A percentile compares a stretch with the other conserved stretches of the same genome.
Conservation (phyloP, 495 filamentous ascomycete species). For the Penicillium crystallinum region DNA sequence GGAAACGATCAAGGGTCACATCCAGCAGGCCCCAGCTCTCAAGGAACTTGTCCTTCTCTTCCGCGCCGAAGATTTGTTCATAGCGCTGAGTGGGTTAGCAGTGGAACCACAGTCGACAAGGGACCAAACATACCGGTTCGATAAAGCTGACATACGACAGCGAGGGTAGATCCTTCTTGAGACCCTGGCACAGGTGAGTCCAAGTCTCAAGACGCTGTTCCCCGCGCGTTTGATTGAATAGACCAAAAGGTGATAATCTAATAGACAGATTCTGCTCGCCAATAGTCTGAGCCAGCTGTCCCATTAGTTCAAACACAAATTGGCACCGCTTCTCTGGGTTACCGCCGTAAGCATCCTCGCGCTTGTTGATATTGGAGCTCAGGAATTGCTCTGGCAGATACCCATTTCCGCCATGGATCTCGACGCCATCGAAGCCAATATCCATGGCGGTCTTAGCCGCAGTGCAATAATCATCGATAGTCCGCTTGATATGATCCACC, state of each 20-base stretch:
- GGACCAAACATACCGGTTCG: conserved; percentile 37
- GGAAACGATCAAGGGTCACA: conserved; percentile 34
- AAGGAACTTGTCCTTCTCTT: conserved; percentile 43
- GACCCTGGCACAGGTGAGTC: conserved; percentile 41
- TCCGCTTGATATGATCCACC: conserved; percentile 37
- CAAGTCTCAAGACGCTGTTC: conserved; percentile 40
- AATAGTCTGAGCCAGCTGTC: conserved; percentile 19
- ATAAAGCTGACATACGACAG: conserved; percentile 51
- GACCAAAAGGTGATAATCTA: conserved; percentile 44
- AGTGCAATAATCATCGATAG: conserved; percentile 44
- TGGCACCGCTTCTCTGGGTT: conserved; percentile 44
- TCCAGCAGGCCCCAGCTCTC: conserved; percentile 37
- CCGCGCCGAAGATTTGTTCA: conserved; percentile 43
- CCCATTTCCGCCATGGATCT: conserved; percentile 52
- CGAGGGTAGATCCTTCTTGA: conserved; percentile 43
- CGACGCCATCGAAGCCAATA: conserved; percentile 58
- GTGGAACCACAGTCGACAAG: not conserved
- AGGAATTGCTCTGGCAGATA: conserved; percentile 53
- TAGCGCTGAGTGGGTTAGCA: conserved; percentile 28
- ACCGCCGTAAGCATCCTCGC: conserved; percentile 49
- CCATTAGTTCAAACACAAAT: conserved; percentile 44
- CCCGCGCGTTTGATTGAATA: conserved; percentile 45
- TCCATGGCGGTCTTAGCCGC: conserved; percentile 57
- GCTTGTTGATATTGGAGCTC: conserved; percentile 44
- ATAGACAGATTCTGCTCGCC: conserved; percentile 33